A percentile compares a stretch with the other conserved stretches of the same genome.
These are phyloP conservation scores for Silene latifolia DNA, from an alignment of 148 eudicot genomes.

Conservation along the genomic window DNA sequence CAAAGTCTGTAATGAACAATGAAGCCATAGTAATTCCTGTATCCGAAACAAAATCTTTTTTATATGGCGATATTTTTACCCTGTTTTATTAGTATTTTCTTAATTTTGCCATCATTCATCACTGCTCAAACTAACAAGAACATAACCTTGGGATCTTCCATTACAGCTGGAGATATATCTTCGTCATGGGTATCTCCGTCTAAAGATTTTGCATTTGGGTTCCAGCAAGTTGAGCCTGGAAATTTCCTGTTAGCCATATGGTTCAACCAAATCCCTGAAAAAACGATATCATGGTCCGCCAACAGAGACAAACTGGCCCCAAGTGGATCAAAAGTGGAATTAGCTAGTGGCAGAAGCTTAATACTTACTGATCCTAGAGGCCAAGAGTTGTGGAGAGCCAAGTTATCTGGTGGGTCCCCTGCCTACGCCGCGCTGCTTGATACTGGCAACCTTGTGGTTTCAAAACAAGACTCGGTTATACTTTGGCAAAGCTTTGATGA, in stretches of 20 bases:
- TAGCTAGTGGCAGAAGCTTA: constrained; percentile 20
- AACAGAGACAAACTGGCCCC: constrained; percentile 25
- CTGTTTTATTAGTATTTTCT: neutral
- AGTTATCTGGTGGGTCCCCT: neutral
- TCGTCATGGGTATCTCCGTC: constrained; percentile 29
- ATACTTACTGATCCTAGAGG: constrained; percentile 24
- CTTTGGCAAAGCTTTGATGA: constrained; percentile 30
- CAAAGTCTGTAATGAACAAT: too few relatives aligned
- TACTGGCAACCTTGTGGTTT: constrained; percentile 31
- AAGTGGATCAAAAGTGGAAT: constrained; percentile 22
- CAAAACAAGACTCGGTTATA: neutral
- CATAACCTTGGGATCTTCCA: constrained; percentile 27
- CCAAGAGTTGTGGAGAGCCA: constrained; percentile 20
- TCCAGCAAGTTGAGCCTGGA: constrained; percentile 25
- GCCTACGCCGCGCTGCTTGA: constrained; percentile 29
- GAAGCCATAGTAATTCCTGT: too few relatives aligned
- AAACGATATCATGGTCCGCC: constrained; percentile 34
- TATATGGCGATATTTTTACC: neutral
- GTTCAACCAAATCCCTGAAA: constrained; percentile 31
- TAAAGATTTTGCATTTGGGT: constrained; percentile 32
- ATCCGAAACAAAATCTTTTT: neutral
- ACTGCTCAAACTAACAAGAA: constrained; percentile 18
- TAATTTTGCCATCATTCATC: neutral
- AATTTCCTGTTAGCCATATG: constrained; percentile 33
- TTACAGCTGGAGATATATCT: constrained; percentile 19